Conservation (phyloP, 2,329 filamentous ascomycete species). For the Botrytis squamosa region DNA sequence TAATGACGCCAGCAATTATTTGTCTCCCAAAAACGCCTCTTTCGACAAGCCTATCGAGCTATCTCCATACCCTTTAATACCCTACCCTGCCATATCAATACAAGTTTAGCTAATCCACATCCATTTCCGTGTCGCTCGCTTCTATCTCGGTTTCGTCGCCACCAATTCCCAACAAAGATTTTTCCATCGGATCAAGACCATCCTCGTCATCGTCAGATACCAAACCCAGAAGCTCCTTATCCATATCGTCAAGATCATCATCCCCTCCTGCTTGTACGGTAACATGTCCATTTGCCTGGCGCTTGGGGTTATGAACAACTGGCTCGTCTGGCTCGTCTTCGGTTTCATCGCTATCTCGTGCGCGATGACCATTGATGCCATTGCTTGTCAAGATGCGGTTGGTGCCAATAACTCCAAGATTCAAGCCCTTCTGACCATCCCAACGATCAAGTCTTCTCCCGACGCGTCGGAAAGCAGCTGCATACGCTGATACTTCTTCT, state of each 20-base stretch:
- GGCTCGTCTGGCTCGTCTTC: constrained; percentile 40
- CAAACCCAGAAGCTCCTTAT: constrained; percentile 51
- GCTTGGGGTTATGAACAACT: constrained; percentile 39
- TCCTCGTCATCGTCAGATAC: constrained; percentile 47
- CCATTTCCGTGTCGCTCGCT: constrained; percentile 36
- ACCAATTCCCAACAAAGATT: constrained; percentile 38
- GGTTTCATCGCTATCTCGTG: constrained; percentile 37
- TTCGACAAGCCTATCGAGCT: constrained; percentile 18
- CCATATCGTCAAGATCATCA: constrained; percentile 55
- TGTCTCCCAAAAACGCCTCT: constrained; percentile 9
- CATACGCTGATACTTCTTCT: constrained; percentile 67
- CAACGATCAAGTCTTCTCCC: constrained; percentile 68
- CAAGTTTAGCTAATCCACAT: constrained; percentile 32
- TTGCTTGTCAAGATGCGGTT: constrained; percentile 31
- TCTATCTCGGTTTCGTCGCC: constrained; percentile 40
- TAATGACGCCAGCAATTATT: constrained; percentile 3
- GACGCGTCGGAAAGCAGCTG: constrained; percentile 62
- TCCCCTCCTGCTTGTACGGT: constrained; percentile 33
- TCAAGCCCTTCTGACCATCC: constrained; percentile 47
- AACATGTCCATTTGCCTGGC: constrained; percentile 42
- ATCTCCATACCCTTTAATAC: constrained; percentile 8
- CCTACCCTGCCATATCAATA: constrained; percentile 10
- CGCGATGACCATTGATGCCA: constrained; percentile 29
- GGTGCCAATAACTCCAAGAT: constrained; percentile 37
- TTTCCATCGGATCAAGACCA: constrained; percentile 49